phyloP scores from a whole-genome alignment of 495 filamentous ascomycete species.

The Viridothelium virens region DNA sequence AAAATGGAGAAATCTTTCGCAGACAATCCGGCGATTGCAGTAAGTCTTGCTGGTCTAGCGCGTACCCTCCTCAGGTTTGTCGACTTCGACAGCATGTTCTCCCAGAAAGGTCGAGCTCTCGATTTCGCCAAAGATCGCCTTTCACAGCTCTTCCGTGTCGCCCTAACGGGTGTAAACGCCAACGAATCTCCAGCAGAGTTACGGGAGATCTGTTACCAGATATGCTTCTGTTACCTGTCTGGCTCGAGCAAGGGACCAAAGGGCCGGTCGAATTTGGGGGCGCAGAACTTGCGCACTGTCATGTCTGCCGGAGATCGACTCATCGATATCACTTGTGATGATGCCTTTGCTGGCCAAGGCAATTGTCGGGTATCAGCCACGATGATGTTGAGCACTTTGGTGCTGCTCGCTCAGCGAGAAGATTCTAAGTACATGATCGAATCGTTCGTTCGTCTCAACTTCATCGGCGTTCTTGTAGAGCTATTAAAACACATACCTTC shows the following conservation, averaged over 20 bases:
- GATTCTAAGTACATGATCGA: conserved; percentile 66
- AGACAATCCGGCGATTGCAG: conserved; percentile 54
- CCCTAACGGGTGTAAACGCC: conserved; percentile 63
- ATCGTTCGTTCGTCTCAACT: conserved; percentile 73
- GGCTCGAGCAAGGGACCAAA: conserved; percentile 53
- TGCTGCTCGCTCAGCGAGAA: conserved; percentile 53
- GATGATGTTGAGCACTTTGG: conserved; percentile 64
- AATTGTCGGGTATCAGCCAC: conserved; percentile 75
- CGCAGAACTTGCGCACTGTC: conserved; percentile 65
- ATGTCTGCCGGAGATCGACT: conserved; percentile 68
- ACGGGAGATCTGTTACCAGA: conserved; percentile 76
- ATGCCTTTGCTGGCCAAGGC: conserved; percentile 78
- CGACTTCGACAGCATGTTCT: conserved; percentile 46
- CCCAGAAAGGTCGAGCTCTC: conserved; percentile 34
- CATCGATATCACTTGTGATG: conserved; percentile 82
- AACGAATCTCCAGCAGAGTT: conserved; percentile 61
- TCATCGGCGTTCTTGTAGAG: conserved; percentile 81
- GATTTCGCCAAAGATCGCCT: conserved; percentile 72
- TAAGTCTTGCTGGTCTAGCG: conserved; percentile 67
- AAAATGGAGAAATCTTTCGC: conserved; percentile 68
- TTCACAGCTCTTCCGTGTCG: conserved; percentile 81
- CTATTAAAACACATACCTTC: conserved; percentile 61
- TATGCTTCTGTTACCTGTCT: conserved; percentile 75
- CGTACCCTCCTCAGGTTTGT: conserved; percentile 68
- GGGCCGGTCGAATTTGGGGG: conserved; percentile 40